A percentile compares a stretch with the other conserved stretches of the same genome.
phyloP scores from a whole-genome alignment of 768 basidiomycete species.

The Pholiota conissans region DNA sequence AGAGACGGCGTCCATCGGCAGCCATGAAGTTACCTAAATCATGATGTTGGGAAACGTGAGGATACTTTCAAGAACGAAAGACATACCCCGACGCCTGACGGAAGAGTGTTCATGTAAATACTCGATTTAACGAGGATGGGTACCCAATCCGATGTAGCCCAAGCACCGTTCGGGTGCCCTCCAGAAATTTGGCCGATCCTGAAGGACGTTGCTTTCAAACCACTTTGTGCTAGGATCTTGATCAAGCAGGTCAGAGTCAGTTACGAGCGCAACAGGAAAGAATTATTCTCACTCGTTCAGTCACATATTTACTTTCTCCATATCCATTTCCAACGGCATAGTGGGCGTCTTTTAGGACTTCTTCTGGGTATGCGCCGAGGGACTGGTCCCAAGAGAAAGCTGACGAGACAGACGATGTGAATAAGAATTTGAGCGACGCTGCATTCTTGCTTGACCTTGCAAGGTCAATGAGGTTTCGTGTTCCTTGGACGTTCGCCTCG shows the following conservation, averaged over 20 bases:
- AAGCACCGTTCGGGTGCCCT: conserved; percentile 33
- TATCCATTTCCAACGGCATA: conserved; percentile 30
- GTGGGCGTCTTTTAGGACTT: conserved; percentile 23
- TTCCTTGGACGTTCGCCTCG: conserved; percentile 39
- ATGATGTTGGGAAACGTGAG: not conserved
- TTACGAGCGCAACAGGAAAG: not conserved
- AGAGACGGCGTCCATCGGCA: conserved; percentile 29
- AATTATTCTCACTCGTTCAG: conserved; percentile 29
- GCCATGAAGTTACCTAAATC: conserved; percentile 34
- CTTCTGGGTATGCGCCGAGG: conserved; percentile 32
- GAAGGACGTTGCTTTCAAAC: conserved; percentile 28
- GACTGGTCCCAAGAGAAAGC: conserved; percentile 29
- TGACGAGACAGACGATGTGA: conserved; percentile 33
- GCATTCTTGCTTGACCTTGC: conserved; percentile 27
- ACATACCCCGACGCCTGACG: conserved; percentile 27
- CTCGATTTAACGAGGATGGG: conserved; percentile 40
- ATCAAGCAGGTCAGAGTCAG: not conserved
- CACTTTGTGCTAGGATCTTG: conserved; percentile 31
- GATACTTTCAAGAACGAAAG: too few species aligned
- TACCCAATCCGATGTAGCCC: conserved; percentile 40
- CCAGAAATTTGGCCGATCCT: conserved; percentile 39
- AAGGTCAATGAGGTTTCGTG: conserved; percentile 40
- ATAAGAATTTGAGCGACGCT: conserved; percentile 34
- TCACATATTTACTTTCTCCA: conserved; percentile 33
- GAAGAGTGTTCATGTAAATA: conserved; percentile 26